A percentile compares a stretch with the other conserved stretches of the same genome.
phyloP scores from a whole-genome alignment of 805 yeast species.

The Tanozyma kutaoensis region DNA sequence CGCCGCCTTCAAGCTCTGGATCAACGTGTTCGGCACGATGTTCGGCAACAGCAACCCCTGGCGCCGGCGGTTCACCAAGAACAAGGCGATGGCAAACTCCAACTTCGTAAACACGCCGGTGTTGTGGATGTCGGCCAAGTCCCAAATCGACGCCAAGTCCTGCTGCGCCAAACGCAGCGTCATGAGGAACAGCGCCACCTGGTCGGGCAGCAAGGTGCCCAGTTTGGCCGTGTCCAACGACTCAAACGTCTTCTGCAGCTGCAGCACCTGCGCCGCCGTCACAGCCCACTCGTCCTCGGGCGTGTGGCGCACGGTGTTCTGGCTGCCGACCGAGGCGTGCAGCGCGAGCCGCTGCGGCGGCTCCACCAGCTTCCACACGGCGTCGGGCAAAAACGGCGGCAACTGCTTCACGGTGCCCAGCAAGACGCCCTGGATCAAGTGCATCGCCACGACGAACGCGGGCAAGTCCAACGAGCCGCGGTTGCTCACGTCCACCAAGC shows the following conservation, averaged over 20 bases:
- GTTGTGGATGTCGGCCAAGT: slow-evolving; percentile 79
- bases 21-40: slow-evolving; percentile 55
- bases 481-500: slow-evolving; percentile 64
- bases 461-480: slow-evolving; percentile 59
- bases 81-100: slow-evolving; percentile 92
- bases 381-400: slow-evolving; percentile 28
- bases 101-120: slow-evolving; percentile 66
- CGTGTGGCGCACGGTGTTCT: slow-evolving; percentile 18
- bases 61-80: slow-evolving; percentile 72
- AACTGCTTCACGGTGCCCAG: slow-evolving; percentile 50
- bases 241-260: slow-evolving; percentile 70
- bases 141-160: slow-evolving; percentile 85
- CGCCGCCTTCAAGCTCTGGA: slow-evolving; percentile 15
- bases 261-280: slow-evolving; percentile 54
- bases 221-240: slow-evolving; percentile 52
- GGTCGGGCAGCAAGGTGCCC: slow-evolving; percentile 60
- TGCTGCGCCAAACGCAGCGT: slow-evolving; percentile 81
- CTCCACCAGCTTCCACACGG: slow-evolving; percentile 24
- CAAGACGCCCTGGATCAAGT: slow-evolving; percentile 72
- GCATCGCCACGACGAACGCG: slow-evolving; percentile 90
- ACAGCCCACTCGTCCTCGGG: slow-evolving; percentile 45
- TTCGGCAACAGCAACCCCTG: slow-evolving; percentile 72
- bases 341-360: background rate
- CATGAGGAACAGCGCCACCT: slow-evolving; percentile 80
- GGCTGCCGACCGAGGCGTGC: slow-evolving; percentile 2